Percentiles rank a stretch among this genome's conserved stretches.
These are phyloP conservation scores for Fomitopsis pinicola DNA, from an alignment of 1,284 basidiomycete genomes.

Conservation along the genomic window DNA sequence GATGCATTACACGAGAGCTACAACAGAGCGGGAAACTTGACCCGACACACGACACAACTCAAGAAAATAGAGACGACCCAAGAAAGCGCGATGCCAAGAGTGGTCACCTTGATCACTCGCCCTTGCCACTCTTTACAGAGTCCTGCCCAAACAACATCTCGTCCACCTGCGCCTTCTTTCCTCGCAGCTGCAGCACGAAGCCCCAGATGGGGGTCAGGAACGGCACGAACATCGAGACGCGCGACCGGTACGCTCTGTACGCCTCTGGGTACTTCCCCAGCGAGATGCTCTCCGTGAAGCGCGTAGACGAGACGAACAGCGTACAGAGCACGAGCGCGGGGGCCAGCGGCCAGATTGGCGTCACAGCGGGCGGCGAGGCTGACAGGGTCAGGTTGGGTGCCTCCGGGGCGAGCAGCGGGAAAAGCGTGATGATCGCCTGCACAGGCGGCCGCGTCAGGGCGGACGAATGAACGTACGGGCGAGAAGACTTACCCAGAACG, in stretches of 20 bases:
- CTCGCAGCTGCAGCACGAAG: constrained; percentile 28
- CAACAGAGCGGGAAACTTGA: neutral
- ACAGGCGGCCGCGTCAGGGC: constrained; percentile 56
- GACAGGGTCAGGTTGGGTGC: constrained; percentile 31
- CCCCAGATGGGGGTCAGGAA: constrained; percentile 45
- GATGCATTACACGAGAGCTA: no score
- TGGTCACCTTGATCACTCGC: constrained; percentile 9
- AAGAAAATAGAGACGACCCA: neutral
- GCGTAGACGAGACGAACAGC: constrained; percentile 73
- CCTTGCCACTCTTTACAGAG: constrained; percentile 17
- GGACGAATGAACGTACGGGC: neutral
- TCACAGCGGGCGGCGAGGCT: constrained; percentile 24
- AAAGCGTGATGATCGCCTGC: constrained; percentile 63
- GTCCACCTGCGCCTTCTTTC: constrained; percentile 34
- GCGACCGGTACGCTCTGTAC: constrained; percentile 69
- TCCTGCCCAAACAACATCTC: constrained; percentile 38
- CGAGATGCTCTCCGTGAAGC: constrained; percentile 80
- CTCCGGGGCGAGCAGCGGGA: constrained; percentile 54
- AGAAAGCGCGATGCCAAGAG: neutral
- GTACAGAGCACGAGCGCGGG: constrained; percentile 57
- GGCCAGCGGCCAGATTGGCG: constrained; percentile 38
- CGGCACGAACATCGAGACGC: constrained; percentile 83
- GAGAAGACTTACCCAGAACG: constrained; percentile 71
- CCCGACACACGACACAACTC: neutral
- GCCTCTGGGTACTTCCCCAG: constrained; percentile 68